phyloP scores from a whole-genome alignment of 495 filamentous ascomycete genomes.

The Astrothelium macrocarpum region DNA sequence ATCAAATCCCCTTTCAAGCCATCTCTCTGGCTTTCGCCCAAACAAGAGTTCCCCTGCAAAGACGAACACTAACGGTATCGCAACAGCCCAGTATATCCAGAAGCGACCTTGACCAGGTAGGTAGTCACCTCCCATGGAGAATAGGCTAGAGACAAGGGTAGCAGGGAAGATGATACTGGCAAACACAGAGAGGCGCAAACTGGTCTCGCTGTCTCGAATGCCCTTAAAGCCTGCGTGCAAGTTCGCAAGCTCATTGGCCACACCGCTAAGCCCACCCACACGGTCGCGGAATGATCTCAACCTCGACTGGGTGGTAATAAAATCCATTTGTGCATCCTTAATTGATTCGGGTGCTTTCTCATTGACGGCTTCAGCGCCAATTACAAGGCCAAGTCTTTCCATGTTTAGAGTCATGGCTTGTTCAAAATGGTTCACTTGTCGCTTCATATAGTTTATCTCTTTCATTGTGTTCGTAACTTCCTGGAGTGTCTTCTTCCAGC shows the following conservation, averaged over 20 bases:
- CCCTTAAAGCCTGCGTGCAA: constrained; percentile 11
- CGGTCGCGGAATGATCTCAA: constrained; percentile 7
- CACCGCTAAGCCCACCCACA: constrained; percentile 5
- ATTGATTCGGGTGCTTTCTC: constrained; percentile 8
- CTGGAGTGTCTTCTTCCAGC: constrained; percentile 9
- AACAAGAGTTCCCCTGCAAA: neutral
- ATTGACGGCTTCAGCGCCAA: neutral
- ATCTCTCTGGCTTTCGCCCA: neutral
- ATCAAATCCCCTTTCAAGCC: neutral
- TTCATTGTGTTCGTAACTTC: neutral
- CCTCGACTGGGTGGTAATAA: constrained; percentile 1
- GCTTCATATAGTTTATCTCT: constrained; percentile 9
- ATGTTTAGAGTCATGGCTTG: constrained; percentile 7
- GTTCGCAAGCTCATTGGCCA: constrained; percentile 10
- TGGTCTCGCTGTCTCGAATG: constrained; percentile 7
- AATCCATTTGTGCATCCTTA: constrained; percentile 9
- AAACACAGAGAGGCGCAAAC: constrained; percentile 11
- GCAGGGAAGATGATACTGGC: constrained; percentile 12
- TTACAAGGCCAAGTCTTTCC: constrained; percentile 3
- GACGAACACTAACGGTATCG: constrained; percentile 8
- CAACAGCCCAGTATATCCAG: constrained; percentile 12
- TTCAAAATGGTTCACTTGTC: constrained; percentile 11
- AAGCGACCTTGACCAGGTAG: constrained; percentile 9
- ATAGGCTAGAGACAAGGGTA: constrained; percentile 8
- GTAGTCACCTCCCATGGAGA: constrained; percentile 12